Evolutionary conservation across 202 grass and related monocot species (phyloP), one percentile per base, ranked within the genome.

Genomic region (Bolboschoenoplectus hybrid): DNA sequence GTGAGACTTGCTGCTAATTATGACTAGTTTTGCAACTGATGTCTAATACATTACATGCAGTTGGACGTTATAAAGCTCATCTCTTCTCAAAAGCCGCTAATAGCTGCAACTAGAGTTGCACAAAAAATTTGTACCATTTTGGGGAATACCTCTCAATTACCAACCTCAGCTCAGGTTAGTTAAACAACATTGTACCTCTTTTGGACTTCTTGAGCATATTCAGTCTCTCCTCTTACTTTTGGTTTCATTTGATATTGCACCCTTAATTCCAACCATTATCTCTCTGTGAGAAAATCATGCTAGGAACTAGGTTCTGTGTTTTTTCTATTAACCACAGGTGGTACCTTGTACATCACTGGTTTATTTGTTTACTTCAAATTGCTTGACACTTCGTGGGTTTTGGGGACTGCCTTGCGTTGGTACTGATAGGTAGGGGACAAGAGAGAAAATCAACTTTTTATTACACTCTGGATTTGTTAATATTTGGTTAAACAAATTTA

Each of bases 41-140:
- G 36, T 51, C 64, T 80, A 66, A 75, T 66, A 63, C 61, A 85
- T 85, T 79, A 90, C 34, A 17, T 89, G 80, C 89, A 98, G 96
- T 85, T 98, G 80, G 96, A 98, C 87, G 88, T 98, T 77, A 96
- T 98, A 62, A 98, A 86, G 92, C 91, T 96, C 16, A 87, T 90
- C 88, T 90, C 93, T 90, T 93, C 89, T 84, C 96, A 90, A 92
- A 94, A 94, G 86, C 91, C 93, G 82, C 52, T 91, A 69, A 88
- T 98, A 85, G 86, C 93, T 87, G 90, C 93, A 91, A 83, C 84
- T 89, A 94, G 85, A 63, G 40, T 96, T 13, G 86, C 94, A 34
- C 93, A 94, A 82, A 96, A 93, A 91, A 94, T 96, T 87, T 88
- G 84, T 71, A 77, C 66, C 71, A 76, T 94, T 77, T 89, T 92